Base-by-base conservation (phyloP, 1,284 basidiomycete species). In the Tilletia caries region DNA sequence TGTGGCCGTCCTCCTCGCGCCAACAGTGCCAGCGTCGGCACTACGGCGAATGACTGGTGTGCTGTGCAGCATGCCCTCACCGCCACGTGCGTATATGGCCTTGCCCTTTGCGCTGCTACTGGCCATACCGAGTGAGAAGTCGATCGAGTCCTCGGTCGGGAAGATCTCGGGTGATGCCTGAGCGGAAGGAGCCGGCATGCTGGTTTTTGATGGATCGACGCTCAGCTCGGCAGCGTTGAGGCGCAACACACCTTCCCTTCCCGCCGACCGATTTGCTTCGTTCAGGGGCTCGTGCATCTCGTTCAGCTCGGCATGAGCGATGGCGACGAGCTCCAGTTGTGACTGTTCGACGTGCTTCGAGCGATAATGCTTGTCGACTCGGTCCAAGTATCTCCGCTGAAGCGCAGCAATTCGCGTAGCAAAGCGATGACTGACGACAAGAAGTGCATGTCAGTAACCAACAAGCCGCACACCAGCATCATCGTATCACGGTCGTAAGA, bases 91-190 rank as follows among this genome's bases (percentile, higher is more conserved):
- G 20, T 23, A 15, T 27, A n/a, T 20, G 43, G 10, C 43, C 43
- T 20, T 20, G 43, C 43, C 43, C 43, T 20, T 44, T 44, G 10
- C 43, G 43, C 43, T 20, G 43, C 48, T 20, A 50, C 48, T 20
- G n/a, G 10, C 20, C n/a, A n/a, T 50, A 12, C 13, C 48, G 48
- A 60, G 23, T 12, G 54, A 60, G 54, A 60, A 60, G 32, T 60
- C 54, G n/a, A 60, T 60, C 25, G 54, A 60, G 32, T 60, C 54
- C 29, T 60, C 54, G 20, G 4, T 27, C 20, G 54, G 54, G n/a
- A 60, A 25, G 5, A 27, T 50, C 48, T 12, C 48, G 48, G n/a
- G n/a, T 8, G n/a, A n/a, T 50, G 13, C 48, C n/a, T 20, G 25
- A 50, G n/a, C 48, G 20, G 1, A 3, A 50, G n/a, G 13, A 50